phyloP scores from a whole-genome alignment of 768 basidiomycete genomes.

The Myochromella boudieri region DNA sequence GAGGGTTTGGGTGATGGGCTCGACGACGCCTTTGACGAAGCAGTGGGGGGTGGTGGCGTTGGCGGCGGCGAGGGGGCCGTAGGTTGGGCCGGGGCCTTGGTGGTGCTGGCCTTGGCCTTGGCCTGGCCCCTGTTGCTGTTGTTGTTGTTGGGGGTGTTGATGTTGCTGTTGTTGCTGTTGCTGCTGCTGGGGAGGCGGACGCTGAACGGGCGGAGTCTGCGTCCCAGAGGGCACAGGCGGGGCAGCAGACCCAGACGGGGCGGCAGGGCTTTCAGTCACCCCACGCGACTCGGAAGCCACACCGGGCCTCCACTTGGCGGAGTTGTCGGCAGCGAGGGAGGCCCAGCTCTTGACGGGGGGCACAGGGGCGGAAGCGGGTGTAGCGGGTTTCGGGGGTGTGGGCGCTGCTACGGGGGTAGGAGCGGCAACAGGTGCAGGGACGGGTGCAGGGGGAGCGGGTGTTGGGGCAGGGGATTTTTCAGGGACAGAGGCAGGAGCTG shows the following conservation, averaged over 20 bases:
- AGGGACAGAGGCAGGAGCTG: conserved; percentile 39
- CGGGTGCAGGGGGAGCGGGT: conserved; percentile 23
- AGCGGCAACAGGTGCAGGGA: conserved; percentile 30
- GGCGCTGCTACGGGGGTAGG: conserved; percentile 22
- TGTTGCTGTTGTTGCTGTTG: conserved; percentile 2
- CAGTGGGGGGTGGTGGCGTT: too few species aligned
- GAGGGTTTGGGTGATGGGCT: conserved; percentile 52
- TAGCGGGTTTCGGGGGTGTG: conserved; percentile 23
- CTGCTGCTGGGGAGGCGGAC: conserved; percentile 17
- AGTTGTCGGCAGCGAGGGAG: conserved; percentile 80
- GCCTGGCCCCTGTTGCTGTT: conserved; percentile 31
- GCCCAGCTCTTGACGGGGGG: conserved; percentile 84
- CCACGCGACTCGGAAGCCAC: conserved; percentile 79
- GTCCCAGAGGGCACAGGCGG: conserved; percentile 34
- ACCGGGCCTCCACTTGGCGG: conserved; percentile 82
- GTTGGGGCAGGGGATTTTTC: conserved; percentile 23
- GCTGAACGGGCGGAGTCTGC: conserved; percentile 24
- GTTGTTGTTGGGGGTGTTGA: conserved; percentile 27
- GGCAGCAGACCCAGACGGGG: conserved; percentile 36
- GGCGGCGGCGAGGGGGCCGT: too few species aligned
- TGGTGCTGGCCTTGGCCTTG: conserved; percentile 26
- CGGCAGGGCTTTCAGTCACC: conserved; percentile 56
- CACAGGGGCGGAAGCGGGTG: conserved; percentile 32
- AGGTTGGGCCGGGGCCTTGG: too few species aligned
- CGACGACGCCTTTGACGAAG: conserved; percentile 91